Base-by-base conservation (phyloP, 495 filamentous ascomycete species). In the Aspergillus funiculosus region DNA sequence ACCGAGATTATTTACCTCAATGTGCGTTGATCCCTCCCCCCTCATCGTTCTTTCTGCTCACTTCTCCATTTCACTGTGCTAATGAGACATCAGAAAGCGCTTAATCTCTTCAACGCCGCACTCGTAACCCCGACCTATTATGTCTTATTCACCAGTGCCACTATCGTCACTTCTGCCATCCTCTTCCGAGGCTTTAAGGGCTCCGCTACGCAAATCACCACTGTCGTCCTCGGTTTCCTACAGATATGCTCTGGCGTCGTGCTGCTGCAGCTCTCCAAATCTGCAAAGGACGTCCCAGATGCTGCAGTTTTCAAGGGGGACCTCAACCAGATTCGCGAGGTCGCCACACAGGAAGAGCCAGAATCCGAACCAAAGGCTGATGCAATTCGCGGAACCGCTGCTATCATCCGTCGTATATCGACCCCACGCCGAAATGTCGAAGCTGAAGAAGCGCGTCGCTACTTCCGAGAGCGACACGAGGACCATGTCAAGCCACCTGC, bases 71-170 rank as follows among this genome's bases (percentile, higher is more conserved):
- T 34, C n/a, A 11, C 3, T 14, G 14, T 42, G 25, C 64, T 74
- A 50, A 74, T 52, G 11, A 8, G 18, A 24, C 53, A n/a, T 53
- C 67, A 98, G 92, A 98, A 98, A 96, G 92, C 92, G 13, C 76
- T 98, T 29, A 98, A 98, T 61, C 57, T 98, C 35, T 98, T 92
- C 74, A 98, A 98, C 59, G 94, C 92, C 21, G 92, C 92, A 1
- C 77, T 98, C 46, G 92, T 98, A 40, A 98, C 92, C 0, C 92
- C 92, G 0, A 98, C 92, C 3, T 98, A 98, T 67, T 98, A 98
- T 60, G 92, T 98, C 49, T 89, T 87, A 71, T 98, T 98, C 64
- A 98, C 92, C 32, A 92, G 81, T 55, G 81, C 87, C 11, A 98
- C 92, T 3, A 95, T 98, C 52, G 79, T 97, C 48, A 91, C 88